These are phyloP conservation scores for Saccharomycopsis amapae DNA, from an alignment of 805 yeast genomes.

Conservation along the genomic window DNA sequence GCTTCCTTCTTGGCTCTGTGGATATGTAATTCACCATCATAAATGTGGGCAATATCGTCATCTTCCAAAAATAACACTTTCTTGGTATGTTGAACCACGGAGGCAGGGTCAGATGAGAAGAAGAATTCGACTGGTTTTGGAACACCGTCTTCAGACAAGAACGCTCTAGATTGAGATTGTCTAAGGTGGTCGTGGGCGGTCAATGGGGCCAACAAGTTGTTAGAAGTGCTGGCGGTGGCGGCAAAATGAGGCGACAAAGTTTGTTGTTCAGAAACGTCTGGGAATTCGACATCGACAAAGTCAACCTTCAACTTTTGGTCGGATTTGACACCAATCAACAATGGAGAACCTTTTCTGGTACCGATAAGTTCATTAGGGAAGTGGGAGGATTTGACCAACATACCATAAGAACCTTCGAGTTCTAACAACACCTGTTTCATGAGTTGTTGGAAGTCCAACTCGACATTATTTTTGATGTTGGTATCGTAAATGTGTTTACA, in stretches of 20 bases:
- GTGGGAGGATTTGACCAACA: constrained; percentile 83
- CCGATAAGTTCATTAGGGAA: constrained; percentile 96
- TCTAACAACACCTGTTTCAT: constrained; percentile 89
- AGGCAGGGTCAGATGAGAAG: constrained; percentile 94
- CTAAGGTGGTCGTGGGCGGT: constrained; percentile 59
- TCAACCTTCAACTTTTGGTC: constrained; percentile 94
- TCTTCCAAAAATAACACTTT: constrained; percentile 95
- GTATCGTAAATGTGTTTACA: constrained; percentile 86
- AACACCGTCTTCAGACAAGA: constrained; percentile 84
- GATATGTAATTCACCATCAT: constrained; percentile 96
- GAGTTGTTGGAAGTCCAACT: constrained; percentile 82
- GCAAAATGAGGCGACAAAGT: constrained; percentile 20
- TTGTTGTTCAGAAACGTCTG: constrained; percentile 44
- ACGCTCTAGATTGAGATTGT: constrained; percentile 94
- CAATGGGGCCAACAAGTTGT: constrained; percentile 24
- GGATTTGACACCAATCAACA: constrained; percentile 94
- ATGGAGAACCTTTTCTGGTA: constrained; percentile 96
- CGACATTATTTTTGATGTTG: constrained; percentile 61
- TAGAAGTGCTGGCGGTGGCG: constrained; percentile 23
- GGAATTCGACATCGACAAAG: constrained; percentile 96
- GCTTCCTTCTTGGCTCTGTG: constrained; percentile 90
- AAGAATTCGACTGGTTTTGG: constrained; percentile 95
- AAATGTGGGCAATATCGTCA: constrained; percentile 97
- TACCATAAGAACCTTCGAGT: constrained; percentile 96
- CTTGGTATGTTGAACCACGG: constrained; percentile 94